These are phyloP conservation scores for Emergomyces africanus DNA, from an alignment of 2,329 filamentous ascomycete species.

Conservation along the genomic window DNA sequence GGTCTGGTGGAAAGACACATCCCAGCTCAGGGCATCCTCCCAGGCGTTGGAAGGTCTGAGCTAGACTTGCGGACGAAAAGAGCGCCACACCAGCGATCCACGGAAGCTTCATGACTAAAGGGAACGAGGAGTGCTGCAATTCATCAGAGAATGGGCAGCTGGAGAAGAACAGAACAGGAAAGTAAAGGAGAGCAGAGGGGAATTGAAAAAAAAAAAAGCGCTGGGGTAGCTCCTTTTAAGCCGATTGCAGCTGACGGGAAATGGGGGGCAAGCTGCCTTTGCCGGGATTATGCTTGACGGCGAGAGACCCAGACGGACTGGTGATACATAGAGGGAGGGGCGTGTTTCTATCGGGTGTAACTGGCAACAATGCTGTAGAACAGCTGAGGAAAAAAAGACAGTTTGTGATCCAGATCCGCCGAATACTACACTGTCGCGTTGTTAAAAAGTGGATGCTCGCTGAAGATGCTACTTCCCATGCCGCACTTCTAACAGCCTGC, in stretches of 20 bases:
- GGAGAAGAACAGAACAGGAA: neutral
- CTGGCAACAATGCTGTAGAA: neutral
- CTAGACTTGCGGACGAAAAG: conserved; percentile 19
- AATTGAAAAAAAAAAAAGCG: neutral
- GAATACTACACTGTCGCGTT: neutral
- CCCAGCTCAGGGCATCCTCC: conserved; percentile 44
- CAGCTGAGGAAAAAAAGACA: neutral
- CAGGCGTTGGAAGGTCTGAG: conserved; percentile 44
- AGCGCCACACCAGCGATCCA: conserved; percentile 15
- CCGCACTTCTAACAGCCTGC: neutral
- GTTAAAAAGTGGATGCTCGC: neutral
- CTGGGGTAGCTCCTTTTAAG: neutral
- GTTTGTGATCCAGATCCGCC: neutral
- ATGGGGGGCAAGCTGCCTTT: neutral
- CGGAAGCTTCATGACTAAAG: conserved; percentile 15
- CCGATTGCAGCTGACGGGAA: neutral
- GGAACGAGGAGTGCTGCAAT: neutral
- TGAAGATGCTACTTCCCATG: neutral
- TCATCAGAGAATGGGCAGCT: neutral
- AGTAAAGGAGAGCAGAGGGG: neutral
- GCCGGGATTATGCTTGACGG: neutral
- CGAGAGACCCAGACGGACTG: neutral
- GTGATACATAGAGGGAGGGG: neutral
- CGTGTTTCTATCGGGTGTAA: neutral
- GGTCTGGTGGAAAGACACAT: conserved; percentile 46